These are phyloP conservation scores for Diplogelasinospora grovesii DNA, from an alignment of 495 filamentous ascomycete species.

Conservation along the genomic window DNA sequence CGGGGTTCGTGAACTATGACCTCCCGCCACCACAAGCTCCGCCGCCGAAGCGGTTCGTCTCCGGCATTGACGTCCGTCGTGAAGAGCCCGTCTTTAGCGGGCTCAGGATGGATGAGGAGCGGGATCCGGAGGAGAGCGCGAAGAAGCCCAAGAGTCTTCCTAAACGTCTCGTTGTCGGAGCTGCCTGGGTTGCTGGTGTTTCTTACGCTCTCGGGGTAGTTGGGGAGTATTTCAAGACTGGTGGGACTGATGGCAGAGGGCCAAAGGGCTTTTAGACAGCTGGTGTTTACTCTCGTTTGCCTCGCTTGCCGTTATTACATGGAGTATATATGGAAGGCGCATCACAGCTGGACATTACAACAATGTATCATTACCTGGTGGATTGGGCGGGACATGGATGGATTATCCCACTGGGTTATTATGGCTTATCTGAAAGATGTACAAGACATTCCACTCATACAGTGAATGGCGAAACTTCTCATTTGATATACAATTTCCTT, in stretches of 20 bases:
- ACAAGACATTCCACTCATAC: no score
- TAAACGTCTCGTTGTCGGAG: constrained; percentile 50
- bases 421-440: no score
- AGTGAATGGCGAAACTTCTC: no score
- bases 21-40: constrained; percentile 16
- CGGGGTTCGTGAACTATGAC: constrained; percentile 53
- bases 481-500: no score
- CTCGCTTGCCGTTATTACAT: no score
- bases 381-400: no score
- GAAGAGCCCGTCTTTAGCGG: constrained; percentile 52
- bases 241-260: constrained; percentile 47
- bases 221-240: constrained; percentile 57
- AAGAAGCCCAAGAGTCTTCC: constrained; percentile 32
- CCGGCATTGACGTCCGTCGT: constrained; percentile 45
- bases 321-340: no score
- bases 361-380: no score
- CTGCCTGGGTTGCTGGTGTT: constrained; percentile 52
- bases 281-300: no score
- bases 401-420: no score
- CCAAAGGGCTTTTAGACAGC: constrained; percentile 20
- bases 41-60: constrained; percentile 18
- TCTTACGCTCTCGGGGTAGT: constrained; percentile 67
- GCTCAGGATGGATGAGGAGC: constrained; percentile 2
- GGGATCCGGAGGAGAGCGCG: constrained; percentile 1
- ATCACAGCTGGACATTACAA: no score